Evolutionary conservation across 805 yeast genomes (phyloP).

Genomic region (Candida hungchunana): DNA sequence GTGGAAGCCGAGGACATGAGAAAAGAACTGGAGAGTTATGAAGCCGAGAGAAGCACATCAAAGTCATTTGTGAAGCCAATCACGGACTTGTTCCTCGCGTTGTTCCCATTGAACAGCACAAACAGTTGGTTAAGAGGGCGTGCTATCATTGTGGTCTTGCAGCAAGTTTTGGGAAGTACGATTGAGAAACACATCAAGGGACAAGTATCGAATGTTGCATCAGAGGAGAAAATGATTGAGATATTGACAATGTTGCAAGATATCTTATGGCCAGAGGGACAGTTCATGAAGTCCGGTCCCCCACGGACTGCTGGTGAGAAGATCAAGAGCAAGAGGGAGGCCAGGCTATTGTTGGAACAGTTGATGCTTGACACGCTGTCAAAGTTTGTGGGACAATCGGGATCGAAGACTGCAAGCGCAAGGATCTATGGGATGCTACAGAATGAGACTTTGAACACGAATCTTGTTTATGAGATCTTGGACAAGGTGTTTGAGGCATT

Average conservation of each 20-base stretch:
- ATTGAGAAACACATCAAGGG: constrained; percentile 56
- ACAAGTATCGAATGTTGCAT: constrained; percentile 35
- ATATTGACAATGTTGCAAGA: constrained; percentile 29
- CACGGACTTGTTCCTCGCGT: constrained; percentile 64
- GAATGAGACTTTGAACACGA: constrained; percentile 64
- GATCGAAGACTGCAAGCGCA: constrained; percentile 58
- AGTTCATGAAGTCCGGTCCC: constrained; percentile 41
- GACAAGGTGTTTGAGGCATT: constrained; percentile 50
- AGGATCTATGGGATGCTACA: constrained; percentile 66
- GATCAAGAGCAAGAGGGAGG: constrained; percentile 50
- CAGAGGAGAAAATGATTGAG: constrained; percentile 44
- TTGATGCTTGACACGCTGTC: constrained; percentile 64
- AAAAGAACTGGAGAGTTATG: constrained; percentile 46
- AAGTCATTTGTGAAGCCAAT: constrained; percentile 73
- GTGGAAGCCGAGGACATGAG: constrained; percentile 45
- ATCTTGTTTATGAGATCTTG: constrained; percentile 52
- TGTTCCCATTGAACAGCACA: constrained; percentile 62
- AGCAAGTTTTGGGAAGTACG: constrained; percentile 83
- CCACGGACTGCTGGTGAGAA: constrained; percentile 50
- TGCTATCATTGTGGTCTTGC: constrained; percentile 75
- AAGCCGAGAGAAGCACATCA: constrained; percentile 14
- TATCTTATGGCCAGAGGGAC: constrained; percentile 50
- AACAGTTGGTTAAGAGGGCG: constrained; percentile 81
- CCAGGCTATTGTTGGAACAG: constrained; percentile 49
- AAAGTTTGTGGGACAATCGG: constrained; percentile 65